These are phyloP conservation scores for Haplosporangium sp. DNA, from an alignment of 371 early-diverging fungal species.

Conservation along the genomic window DNA sequence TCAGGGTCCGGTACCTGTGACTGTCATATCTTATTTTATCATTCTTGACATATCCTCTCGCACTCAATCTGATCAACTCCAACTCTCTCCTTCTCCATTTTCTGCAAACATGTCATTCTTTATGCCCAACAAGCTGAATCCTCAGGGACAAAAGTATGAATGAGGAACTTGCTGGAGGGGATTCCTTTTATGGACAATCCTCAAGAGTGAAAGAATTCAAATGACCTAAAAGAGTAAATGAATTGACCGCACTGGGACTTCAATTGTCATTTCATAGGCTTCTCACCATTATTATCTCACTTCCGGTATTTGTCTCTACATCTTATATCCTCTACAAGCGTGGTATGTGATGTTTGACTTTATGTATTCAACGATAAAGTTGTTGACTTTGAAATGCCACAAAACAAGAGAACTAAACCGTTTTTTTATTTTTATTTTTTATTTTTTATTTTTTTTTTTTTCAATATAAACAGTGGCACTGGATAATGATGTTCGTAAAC, in stretches of 20 bases:
- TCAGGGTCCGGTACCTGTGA: background rate
- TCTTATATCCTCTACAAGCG: constrained; percentile 54
- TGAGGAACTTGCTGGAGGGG: too few relatives aligned
- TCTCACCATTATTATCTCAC: constrained; percentile 41
- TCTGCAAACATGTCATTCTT: constrained; percentile 27
- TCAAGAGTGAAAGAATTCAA: background rate
- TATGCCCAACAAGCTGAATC: constrained; percentile 52
- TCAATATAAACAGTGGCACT: too few relatives aligned
- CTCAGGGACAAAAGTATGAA: constrained; percentile 42
- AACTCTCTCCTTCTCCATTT: background rate
- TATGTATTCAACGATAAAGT: background rate
- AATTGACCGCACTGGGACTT: background rate
- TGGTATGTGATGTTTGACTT: constrained; percentile 15
- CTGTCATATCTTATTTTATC: background rate
- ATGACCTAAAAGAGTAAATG: background rate
- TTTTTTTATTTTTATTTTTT: background rate
- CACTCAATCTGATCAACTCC: background rate
- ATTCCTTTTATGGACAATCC: too few relatives aligned
- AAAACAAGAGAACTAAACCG: background rate
- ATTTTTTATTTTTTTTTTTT: too few relatives aligned
- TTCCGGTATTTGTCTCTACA: constrained; percentile 47
- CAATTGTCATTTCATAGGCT: constrained; percentile 14
- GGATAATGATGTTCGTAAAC: constrained; percentile 15
- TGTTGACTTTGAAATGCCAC: background rate
- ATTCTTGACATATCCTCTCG: background rate